Percentiles rank a stretch among this genome's conserved stretches.
These are phyloP conservation scores for Trichophyton benhamiae DNA, from an alignment of 2,329 filamentous ascomycete species.

Conservation along the genomic window DNA sequence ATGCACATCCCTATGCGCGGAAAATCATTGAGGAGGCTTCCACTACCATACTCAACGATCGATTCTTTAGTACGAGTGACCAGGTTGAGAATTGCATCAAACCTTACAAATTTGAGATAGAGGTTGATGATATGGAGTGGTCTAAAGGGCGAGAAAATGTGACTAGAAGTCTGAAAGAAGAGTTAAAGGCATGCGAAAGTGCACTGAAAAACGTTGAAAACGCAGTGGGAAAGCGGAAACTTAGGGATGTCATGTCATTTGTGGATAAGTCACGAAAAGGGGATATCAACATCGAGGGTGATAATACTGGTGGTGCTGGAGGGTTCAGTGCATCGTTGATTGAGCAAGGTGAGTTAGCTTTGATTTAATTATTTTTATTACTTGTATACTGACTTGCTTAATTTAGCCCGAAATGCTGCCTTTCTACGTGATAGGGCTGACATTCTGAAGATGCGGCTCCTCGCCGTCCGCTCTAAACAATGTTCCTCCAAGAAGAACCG, in stretches of 20 bases:
- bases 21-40: constrained; percentile 88
- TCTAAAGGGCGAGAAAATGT: constrained; percentile 71
- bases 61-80: constrained; percentile 93
- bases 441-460: constrained; percentile 77
- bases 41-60: constrained; percentile 77
- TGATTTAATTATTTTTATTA: neutral
- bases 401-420: constrained; percentile 57
- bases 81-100: constrained; percentile 99
- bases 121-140: constrained; percentile 88
- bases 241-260: constrained; percentile 80
- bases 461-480: constrained; percentile 81
- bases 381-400: neutral
- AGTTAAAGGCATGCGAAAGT: constrained; percentile 70
- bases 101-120: constrained; percentile 95
- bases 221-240: constrained; percentile 65
- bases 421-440: constrained; percentile 88
- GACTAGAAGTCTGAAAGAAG: constrained; percentile 66
- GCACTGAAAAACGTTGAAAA: constrained; percentile 67
- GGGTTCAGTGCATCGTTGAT: constrained; percentile 84
- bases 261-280: constrained; percentile 82
- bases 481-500: constrained; percentile 77
- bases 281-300: constrained; percentile 71
- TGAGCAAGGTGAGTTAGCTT: constrained; percentile 52
- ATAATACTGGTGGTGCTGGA: constrained; percentile 72
- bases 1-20: constrained; percentile 79